Evolutionary conservation across 768 basidiomycete genomes (phyloP), one percentile per base, ranked within the genome.

Genomic region (Xerocomellus intermedius): DNA sequence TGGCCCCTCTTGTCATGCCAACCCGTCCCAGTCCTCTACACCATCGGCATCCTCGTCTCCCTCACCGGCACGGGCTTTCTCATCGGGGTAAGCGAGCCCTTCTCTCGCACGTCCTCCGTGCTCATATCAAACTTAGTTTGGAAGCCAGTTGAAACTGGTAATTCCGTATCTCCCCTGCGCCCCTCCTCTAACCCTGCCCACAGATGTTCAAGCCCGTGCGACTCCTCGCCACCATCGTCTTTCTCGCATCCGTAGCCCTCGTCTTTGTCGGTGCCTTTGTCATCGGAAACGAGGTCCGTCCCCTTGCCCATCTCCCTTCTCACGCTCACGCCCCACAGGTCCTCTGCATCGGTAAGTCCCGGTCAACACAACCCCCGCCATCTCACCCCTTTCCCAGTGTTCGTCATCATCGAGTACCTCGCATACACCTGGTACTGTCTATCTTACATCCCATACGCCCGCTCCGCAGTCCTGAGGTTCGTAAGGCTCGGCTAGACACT

Each of bases 141-240:
- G 72, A 55, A 89, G 82, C 62, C 94, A 98, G 69, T 52, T 90
- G 43, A 91, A 91, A 73, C 80, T 92, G 60, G 92, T 90, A 62
- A 80, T 66, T 47, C 42, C 35, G 26, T 35, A 22, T 50, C 41
- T 19, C 10, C 3, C 35, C 26, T 30, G 41, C 2, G 14, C 30
- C n/a, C 30, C 22, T 21, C 7, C 14, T 24, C 54, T 57, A 6
- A 59, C 52, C 14, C 8, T 0, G n/a, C n/a, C 3, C 8, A 7
- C 61, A 94, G 92, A 95, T 95, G 94, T 96, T 96, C 81, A 94
- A 94, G 72, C 90, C 93, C 47, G 82, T 96, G 21, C 91, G 94
- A 48, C 73, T 96, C 7, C 73, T 91, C 19, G 94, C 94, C 3
- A 84, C 91, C 2, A 69, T 94, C 55, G 66, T 94, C 35, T 84